phyloP scores from a whole-genome alignment of 2,329 filamentous ascomycete species.

The Penicillium aurantiogriseum region DNA sequence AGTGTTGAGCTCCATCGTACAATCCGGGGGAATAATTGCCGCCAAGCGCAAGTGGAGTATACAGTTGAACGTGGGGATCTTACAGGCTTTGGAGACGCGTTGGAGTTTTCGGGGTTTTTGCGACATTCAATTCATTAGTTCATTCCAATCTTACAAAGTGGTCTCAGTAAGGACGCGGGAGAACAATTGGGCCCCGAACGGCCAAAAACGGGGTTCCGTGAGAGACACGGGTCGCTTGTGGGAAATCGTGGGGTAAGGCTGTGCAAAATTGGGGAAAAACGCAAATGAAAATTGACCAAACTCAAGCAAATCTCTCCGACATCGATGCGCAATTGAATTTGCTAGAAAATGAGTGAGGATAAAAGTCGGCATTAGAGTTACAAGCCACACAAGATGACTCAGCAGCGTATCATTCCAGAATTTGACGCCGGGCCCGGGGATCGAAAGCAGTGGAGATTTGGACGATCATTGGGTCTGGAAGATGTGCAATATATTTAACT shows the following conservation, averaged over 20 bases:
- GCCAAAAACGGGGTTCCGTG: conserved; percentile 4
- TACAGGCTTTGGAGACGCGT: conserved; percentile 30
- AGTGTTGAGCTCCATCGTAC: conserved; percentile 5
- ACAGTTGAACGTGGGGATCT: conserved; percentile 8
- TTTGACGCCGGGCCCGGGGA: background rate
- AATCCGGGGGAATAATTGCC: conserved; percentile 1
- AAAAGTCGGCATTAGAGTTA: conserved; percentile 7
- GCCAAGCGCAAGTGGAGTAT: conserved; percentile 14
- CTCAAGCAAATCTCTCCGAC: background rate
- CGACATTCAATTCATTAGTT: conserved; percentile 25
- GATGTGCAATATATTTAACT: background rate
- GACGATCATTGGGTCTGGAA: background rate
- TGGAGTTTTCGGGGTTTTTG: conserved; percentile 29
- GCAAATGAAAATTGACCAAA: background rate
- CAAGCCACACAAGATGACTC: conserved; percentile 6
- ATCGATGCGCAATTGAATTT: conserved; percentile 5
- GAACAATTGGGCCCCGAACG: conserved; percentile 4
- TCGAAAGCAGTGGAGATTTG: conserved; percentile 1
- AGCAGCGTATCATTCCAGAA: conserved; percentile 6
- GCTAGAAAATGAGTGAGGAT: conserved; percentile 1
- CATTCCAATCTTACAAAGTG: conserved; percentile 7
- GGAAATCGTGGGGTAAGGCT: conserved; percentile 1
- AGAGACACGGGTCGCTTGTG: conserved; percentile 1
- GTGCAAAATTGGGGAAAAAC: conserved; percentile 10
- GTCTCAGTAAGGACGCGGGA: background rate